Evolutionary conservation across 441 rosid genomes (phyloP), one percentile per base, ranked within the genome.

Genomic region (Bruguiera hainesii): DNA sequence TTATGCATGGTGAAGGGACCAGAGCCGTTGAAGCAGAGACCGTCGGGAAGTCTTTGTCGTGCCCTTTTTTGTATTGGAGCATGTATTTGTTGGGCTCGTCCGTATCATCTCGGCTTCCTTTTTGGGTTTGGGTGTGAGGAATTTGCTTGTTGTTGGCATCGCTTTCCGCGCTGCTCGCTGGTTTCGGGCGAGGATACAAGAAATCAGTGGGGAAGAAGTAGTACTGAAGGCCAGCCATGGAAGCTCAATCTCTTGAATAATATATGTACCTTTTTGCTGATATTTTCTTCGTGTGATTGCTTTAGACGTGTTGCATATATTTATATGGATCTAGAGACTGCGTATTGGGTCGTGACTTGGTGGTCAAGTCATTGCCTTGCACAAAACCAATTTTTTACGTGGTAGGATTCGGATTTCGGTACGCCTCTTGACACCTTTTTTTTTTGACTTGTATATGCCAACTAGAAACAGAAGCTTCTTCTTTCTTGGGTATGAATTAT

Each of bases 191-290:
- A 49, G 83, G 85, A 71, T 82, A 79, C 42, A 57, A 73, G 73
- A 75, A 75, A 52, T 82, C 85, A 3, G 83, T 79, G 6, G 85
- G 85, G 65, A 82, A 79, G 72, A 79, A 82, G 76, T 79, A 59
- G 71, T 81, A 76, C 37, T 76, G 82, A 48, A 79, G 85, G 19
- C 88, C 85, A 21, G 88, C 88, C 88, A 69, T 71, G 58, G 58
- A 23, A 53, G 57, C 28, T 9, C 28, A 53, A 53, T n/a, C 26
- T 13, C 57, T 21, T 25, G 37, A 1, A 25, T 37, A 10, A 9
- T 37, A 37, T 3, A 3, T 6, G 9, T 0, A 9, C 15, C 15
- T 10, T 37, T 37, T 37, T 37, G 46, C 15, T 37, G 46, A 10
- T 37, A 9, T 37, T 37, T 37, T 37, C 15, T 37, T 1, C 1